Base-by-base conservation (phyloP, 768 basidiomycete species). In the Leucosporidium yakuticum region DNA sequence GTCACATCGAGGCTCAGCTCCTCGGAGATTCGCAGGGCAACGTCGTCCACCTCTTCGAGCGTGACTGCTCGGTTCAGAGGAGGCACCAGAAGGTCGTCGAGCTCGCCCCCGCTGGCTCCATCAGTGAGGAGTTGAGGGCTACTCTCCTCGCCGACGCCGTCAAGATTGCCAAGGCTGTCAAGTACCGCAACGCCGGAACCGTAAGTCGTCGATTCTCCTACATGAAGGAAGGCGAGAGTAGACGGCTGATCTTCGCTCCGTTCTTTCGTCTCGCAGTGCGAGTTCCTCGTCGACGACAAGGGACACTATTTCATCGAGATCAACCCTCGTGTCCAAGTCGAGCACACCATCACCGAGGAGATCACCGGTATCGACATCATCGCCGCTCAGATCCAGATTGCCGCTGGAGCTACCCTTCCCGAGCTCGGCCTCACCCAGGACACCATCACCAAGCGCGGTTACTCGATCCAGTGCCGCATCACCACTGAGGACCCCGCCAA, bases 271-370 rank as follows among this genome's bases (percentile, higher is more conserved):
- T 36, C 54, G 34, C 58, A 49, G 66, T 73, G 74, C 66, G 96
- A 99, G 81, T 99, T 98, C 83, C 83, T 99, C 79, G 93, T 98
- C 70, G 96, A 98, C 80, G 90, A 93, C 78, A 86, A 89, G 83
- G 92, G 91, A 75, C 92, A 96, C 80, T 98, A 98, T 81, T 98
- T 99, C 82, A 98, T 99, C 77, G 96, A 99, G 81, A 97, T 99
- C 75, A 59, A 59, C 57, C 57, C 96, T 36, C 92, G 96, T 81
- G 97, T 99, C 76, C 96, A 99, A 80, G 96, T 99, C 80, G 96
- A 98, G 78, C 96, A 98, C 80, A 98, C 96, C 65, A 97, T 98
- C 78, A 97, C 96, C 69, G 96, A 98, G 89, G 94, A 97, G 78
- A 99, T 99, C 76, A 98, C 96, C 69, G 96, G 96, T 60, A 93